A percentile compares a stretch with the other conserved stretches of the same genome.
Evolutionary conservation across 495 filamentous ascomycete genomes (phyloP).

Genomic region (Hapsidospora chrysogenum): DNA sequence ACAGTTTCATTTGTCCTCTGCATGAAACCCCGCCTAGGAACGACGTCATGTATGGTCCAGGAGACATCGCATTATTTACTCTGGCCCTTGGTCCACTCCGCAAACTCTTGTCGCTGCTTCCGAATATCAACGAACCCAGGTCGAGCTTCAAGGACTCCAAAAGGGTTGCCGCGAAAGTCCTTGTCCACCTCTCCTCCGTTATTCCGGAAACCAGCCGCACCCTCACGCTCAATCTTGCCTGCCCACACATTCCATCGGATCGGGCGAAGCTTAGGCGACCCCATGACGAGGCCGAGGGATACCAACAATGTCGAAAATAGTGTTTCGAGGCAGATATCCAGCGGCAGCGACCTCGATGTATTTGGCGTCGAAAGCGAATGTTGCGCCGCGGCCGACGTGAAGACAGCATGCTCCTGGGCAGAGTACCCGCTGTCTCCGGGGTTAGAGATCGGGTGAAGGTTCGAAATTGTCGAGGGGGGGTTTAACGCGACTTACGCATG

Average conservation of each 20-base stretch:
- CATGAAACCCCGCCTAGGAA: too few relatives aligned
- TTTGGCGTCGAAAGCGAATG: constrained; percentile 17
- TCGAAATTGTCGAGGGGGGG: not conserved
- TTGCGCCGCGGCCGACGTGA: constrained; percentile 39
- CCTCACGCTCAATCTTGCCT: constrained; percentile 62
- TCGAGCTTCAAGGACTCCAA: constrained; percentile 24
- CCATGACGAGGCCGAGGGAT: constrained; percentile 52
- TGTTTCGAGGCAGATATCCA: constrained; percentile 67
- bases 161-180: constrained; percentile 35
- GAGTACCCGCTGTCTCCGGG: constrained; percentile 60
- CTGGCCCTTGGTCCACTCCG: constrained; percentile 23
- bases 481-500: constrained; percentile 44
- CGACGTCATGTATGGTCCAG: too few relatives aligned
- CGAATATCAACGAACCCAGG: constrained; percentile 37
- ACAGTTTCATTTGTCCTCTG: too few relatives aligned
- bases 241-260: constrained; percentile 76
- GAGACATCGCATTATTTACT: constrained; percentile 34
- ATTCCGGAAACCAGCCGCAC: constrained; percentile 52
- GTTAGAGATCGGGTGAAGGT: not conserved
- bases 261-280: constrained; percentile 52
- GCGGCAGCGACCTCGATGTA: constrained; percentile 49
- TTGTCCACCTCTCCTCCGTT: constrained; percentile 41
- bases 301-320: constrained; percentile 52
- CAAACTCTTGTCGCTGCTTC: constrained; percentile 59
- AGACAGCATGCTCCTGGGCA: constrained; percentile 63